Evolutionary conservation across 257 asterid genomes (phyloP).

Genomic region (Solanum medicagineum): DNA sequence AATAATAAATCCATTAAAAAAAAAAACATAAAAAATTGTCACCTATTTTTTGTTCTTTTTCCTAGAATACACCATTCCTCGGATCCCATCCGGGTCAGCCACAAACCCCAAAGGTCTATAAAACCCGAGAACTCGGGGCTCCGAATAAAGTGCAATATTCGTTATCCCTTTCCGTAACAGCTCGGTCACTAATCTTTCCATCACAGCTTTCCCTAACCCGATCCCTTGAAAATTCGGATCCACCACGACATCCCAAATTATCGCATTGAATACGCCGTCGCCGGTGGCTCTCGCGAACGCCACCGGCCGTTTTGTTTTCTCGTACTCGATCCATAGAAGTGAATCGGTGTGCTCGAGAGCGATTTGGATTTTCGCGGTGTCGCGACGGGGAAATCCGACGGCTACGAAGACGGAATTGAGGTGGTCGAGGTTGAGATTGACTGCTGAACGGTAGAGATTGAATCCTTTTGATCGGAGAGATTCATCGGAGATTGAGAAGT

Average conservation of each 20-base stretch:
- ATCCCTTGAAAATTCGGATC: slow-evolving; percentile 92
- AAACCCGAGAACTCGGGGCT: slow-evolving; percentile 93
- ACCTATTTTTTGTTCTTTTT: slow-evolving; percentile 30
- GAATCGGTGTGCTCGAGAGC: slow-evolving; percentile 86
- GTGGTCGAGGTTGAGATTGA: slow-evolving; percentile 59
- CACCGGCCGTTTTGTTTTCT: slow-evolving; percentile 54
- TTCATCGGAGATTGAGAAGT: slow-evolving; percentile 44
- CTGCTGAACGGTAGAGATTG: slow-evolving; percentile 53
- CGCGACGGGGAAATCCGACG: slow-evolving; percentile 86
- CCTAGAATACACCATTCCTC: slow-evolving; percentile 81
- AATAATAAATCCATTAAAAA: background rate
- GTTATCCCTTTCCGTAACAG: slow-evolving; percentile 63
- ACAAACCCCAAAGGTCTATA: slow-evolving; percentile 89
- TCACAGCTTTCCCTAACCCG: slow-evolving; percentile 89
- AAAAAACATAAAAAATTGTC: background rate
- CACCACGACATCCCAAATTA: slow-evolving; percentile 96
- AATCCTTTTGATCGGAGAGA: slow-evolving; percentile 62
- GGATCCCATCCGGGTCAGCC: slow-evolving; percentile 88
- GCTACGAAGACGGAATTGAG: slow-evolving; percentile 73
- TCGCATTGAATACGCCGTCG: slow-evolving; percentile 83
- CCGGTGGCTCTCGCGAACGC: slow-evolving; percentile 98
- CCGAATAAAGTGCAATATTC: slow-evolving; percentile 80
- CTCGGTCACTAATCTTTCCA: slow-evolving; percentile 60
- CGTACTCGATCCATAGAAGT: slow-evolving; percentile 67
- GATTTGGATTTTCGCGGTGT: slow-evolving; percentile 57